These are phyloP conservation scores for Puccinia brachypodii DNA, from an alignment of 1,284 basidiomycete genomes.

Conservation along the genomic window DNA sequence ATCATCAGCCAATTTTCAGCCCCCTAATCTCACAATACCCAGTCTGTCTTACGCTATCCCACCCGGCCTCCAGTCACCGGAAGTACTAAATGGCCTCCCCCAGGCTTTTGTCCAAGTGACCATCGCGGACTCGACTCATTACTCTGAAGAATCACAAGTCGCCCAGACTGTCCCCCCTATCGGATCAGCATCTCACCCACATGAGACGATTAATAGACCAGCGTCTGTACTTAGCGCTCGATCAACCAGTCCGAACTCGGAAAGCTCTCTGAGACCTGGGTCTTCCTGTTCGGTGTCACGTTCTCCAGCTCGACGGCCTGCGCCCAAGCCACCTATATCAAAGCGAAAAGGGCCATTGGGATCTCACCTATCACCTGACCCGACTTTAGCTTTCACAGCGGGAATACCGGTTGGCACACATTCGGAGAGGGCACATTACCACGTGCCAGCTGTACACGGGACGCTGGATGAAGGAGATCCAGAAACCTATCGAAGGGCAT, in stretches of 20 bases:
- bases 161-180: background rate
- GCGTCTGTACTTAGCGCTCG: conserved; percentile 5
- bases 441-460: background rate
- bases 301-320: conserved; percentile 30
- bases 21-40: background rate
- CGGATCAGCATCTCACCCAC: background rate
- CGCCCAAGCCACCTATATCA: conserved; percentile 16
- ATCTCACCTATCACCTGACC: background rate
- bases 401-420: background rate
- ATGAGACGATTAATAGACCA: background rate
- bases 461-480: too few relatives aligned
- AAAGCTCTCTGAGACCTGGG: background rate
- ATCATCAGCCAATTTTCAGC: background rate
- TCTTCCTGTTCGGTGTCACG: conserved; percentile 32
- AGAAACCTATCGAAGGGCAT: background rate
- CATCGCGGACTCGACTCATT: background rate
- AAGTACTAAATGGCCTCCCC: background rate
- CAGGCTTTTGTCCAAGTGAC: background rate
- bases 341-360: conserved; percentile 5
- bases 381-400: background rate
- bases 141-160: background rate
- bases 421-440: background rate
- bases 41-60: background rate
- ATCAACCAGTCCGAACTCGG: conserved; percentile 27
- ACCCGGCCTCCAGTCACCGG: background rate